phyloP scores from a whole-genome alignment of 768 basidiomycete species.

The Tephrocybe rancida region DNA sequence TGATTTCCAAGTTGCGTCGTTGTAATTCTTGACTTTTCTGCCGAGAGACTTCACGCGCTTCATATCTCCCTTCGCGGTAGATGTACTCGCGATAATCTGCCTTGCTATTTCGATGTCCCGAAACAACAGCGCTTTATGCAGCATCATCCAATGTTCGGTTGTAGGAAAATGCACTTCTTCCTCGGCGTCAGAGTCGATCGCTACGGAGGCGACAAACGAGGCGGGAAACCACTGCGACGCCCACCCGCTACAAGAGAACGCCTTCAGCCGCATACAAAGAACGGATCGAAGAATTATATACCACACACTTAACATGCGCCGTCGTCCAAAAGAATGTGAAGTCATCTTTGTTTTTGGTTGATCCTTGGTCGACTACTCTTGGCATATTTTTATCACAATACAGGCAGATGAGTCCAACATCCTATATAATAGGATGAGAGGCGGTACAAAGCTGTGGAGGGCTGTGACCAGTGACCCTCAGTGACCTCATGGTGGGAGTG shows the following conservation, averaged over 20 bases:
- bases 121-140: constrained; percentile 59
- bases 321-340: constrained; percentile 17
- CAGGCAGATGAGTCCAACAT: no score
- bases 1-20: constrained; percentile 48
- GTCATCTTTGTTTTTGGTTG: constrained; percentile 2
- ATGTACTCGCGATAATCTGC: constrained; percentile 39
- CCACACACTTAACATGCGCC: constrained; percentile 12
- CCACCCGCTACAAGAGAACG: constrained; percentile 6
- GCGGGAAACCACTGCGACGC: constrained; percentile 17
- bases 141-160: constrained; percentile 13
- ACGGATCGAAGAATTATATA: neutral
- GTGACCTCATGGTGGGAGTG: no score
- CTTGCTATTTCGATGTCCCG: constrained; percentile 42
- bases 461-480: no score
- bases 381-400: neutral
- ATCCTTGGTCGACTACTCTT: neutral
- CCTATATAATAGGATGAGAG: no score
- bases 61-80: constrained; percentile 35
- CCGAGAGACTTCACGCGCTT: constrained; percentile 55
- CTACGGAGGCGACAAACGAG: constrained; percentile 7
- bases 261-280: neutral
- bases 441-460: no score
- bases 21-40: constrained; percentile 48
- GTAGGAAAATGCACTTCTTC: constrained; percentile 6
- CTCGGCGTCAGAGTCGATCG: neutral